Conservation (phyloP, 805 yeast species). For the Barnettozyma pratensis region DNA sequence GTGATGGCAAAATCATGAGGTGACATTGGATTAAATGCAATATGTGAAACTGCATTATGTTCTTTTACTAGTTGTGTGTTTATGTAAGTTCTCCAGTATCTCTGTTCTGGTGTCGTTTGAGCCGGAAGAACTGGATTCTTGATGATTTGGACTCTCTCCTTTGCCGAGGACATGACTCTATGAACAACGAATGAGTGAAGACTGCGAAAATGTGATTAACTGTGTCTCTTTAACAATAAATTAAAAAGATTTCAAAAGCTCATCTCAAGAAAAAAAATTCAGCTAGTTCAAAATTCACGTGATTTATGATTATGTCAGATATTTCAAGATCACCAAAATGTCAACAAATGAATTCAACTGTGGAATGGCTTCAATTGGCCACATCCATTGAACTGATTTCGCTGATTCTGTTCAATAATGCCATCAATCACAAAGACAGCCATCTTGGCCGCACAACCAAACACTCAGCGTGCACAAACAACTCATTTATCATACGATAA, state of each 20-base stretch:
- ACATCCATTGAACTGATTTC: too few relatives aligned
- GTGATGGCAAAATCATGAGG: slow-evolving; percentile 95
- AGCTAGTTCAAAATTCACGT: not conserved
- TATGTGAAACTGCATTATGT: slow-evolving; percentile 84
- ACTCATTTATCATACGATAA: slow-evolving; percentile 74
- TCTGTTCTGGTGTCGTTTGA: slow-evolving; percentile 84
- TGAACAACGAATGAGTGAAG: not conserved
- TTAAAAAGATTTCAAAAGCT: not conserved
- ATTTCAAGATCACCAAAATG: not conserved
- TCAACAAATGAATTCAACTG: not conserved
- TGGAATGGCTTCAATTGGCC: not conserved
- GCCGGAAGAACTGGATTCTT: slow-evolving; percentile 77
- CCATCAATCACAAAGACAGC: slow-evolving; percentile 21
- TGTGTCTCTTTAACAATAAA: too few relatives aligned
- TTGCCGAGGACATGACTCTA: slow-evolving; percentile 61
- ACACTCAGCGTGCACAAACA: slow-evolving; percentile 64
- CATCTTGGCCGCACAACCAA: slow-evolving; percentile 72
- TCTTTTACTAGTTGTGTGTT: slow-evolving; percentile 90
- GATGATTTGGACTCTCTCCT: slow-evolving; percentile 58
- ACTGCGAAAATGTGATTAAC: too few relatives aligned
- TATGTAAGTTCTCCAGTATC: slow-evolving; percentile 86
- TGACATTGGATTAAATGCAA: slow-evolving; percentile 76
- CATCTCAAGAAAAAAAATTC: slow-evolving; percentile 1
- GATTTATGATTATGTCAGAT: not conserved
- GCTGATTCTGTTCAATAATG: slow-evolving; percentile 11